Percentiles rank a stretch among this genome's conserved stretches.
These are phyloP conservation scores for Leccinellum albellum DNA, from an alignment of 768 basidiomycete species.

Conservation along the genomic window DNA sequence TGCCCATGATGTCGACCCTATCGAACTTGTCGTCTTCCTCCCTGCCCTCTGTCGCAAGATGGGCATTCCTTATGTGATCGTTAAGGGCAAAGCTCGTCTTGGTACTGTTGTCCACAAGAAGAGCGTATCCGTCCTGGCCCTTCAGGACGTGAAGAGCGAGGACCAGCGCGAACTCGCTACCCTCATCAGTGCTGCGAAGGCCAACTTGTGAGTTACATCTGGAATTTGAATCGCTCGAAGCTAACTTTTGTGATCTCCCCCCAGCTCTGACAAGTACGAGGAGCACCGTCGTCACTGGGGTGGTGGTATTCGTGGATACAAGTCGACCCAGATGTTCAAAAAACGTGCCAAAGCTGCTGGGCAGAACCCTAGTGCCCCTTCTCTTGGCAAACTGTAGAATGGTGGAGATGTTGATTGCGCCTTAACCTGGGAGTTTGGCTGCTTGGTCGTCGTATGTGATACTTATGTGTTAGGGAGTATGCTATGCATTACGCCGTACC, in stretches of 20 bases:
- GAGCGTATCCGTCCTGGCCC: slow-evolving; percentile 85
- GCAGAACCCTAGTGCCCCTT: slow-evolving; percentile 51
- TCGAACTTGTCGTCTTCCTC: slow-evolving; percentile 97
- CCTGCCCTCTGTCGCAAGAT: slow-evolving; percentile 99
- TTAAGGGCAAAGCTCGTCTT: slow-evolving; percentile 97
- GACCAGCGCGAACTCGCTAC: slow-evolving; percentile 92
- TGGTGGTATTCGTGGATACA: slow-evolving; percentile 93
- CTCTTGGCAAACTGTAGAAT: slow-evolving; percentile 61
- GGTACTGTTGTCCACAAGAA: slow-evolving; percentile 99
- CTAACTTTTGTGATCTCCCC: slow-evolving; percentile 1
- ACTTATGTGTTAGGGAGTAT: slow-evolving; percentile 18
- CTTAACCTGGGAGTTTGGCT: background rate
- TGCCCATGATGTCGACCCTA: slow-evolving; percentile 97
- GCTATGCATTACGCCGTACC: slow-evolving; percentile 13
- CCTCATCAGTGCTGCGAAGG: slow-evolving; percentile 89
- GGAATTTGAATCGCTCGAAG: background rate
- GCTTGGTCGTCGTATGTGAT: slow-evolving; percentile 11
- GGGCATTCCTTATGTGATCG: slow-evolving; percentile 98
- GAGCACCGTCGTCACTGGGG: slow-evolving; percentile 92
- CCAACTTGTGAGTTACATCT: slow-evolving; percentile 78
- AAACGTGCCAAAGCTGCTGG: slow-evolving; percentile 93
- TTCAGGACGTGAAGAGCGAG: slow-evolving; percentile 94
- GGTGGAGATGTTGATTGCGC: background rate
- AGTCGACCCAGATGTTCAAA: slow-evolving; percentile 88
- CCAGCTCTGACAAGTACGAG: slow-evolving; percentile 88